Evolutionary conservation across 2,329 filamentous ascomycete species (phyloP).

Genomic region (Aspergillus ruber): DNA sequence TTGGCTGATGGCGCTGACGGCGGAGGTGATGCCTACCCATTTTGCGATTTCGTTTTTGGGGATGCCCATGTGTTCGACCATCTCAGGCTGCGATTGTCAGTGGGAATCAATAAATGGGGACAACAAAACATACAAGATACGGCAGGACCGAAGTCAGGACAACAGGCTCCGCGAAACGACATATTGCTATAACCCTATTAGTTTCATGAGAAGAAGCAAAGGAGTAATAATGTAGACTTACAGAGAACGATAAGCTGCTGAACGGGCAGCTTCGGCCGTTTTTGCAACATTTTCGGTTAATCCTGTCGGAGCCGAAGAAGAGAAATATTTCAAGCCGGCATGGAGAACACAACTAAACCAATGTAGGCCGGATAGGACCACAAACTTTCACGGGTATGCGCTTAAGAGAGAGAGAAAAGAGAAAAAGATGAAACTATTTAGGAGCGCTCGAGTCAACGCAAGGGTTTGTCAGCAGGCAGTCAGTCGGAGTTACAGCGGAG

Average conservation of each 20-base stretch:
- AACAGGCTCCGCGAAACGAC: slow-evolving; percentile 68
- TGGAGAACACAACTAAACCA: slow-evolving; percentile 1
- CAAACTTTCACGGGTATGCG: background rate
- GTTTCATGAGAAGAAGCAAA: background rate
- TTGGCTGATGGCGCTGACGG: slow-evolving; percentile 66
- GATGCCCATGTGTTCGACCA: slow-evolving; percentile 74
- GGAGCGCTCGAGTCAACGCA: too few relatives aligned
- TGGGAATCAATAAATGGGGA: slow-evolving; percentile 1
- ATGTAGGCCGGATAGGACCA: slow-evolving; percentile 1
- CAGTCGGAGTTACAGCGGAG: background rate
- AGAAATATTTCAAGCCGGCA: background rate
- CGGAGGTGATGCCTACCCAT: slow-evolving; percentile 71
- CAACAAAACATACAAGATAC: slow-evolving; percentile 36
- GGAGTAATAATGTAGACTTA: slow-evolving; percentile 44
- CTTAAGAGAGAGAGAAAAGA: background rate
- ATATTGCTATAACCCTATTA: slow-evolving; percentile 52
- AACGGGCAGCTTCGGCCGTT: slow-evolving; percentile 59
- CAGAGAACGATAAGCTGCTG: slow-evolving; percentile 73
- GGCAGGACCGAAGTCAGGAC: slow-evolving; percentile 66
- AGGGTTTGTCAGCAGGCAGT: background rate
- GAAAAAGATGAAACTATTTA: background rate
- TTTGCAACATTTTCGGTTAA: slow-evolving; percentile 13
- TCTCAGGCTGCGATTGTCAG: slow-evolving; percentile 56
- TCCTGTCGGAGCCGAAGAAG: background rate
- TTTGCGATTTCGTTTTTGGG: slow-evolving; percentile 62